Base-by-base conservation (phyloP, 441 rosid genomes). In the Erodium texanum region DNA sequence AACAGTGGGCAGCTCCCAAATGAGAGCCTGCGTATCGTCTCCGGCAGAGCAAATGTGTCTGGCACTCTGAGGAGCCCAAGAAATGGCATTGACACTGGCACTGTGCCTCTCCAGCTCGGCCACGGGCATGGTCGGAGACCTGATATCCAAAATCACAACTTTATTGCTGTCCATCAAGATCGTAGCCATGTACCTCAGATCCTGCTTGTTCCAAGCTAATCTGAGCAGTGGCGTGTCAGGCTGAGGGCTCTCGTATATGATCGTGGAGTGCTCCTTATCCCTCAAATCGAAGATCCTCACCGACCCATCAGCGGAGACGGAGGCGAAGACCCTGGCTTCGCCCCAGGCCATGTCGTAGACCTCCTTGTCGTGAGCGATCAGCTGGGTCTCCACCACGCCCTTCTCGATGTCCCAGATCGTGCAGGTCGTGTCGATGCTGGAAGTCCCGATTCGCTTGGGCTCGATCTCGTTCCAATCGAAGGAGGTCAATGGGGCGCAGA, bases 271-370 rank as follows among this genome's bases (percentile, higher is more conserved):
- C 45, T 93, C 98, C 68, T 93, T 93, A 50, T 93, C 98, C 27
- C 98, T 82, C 63, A 93, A 73, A 71, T 93, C 96, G 68, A 93
- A 93, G 65, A 93, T 83, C 71, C 97, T 76, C 1, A 93, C 97
- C 0, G 98, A 93, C 59, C 97, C 98, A 61, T 93, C 98, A 0
- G 98, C 97, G 0, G 98, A 93, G 54, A 93, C 97, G 0, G 97
- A 90, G 0, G 98, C 91, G 67, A 93, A 93, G 36, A 89, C 94
- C 80, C 91, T 83, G 22, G 96, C 90, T 68, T 90, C 98, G 0
- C 98, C 96, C 98, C 98, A 93, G 12, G 96, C 96, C 8, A 93
- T 89, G 70, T 93, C 98, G 69, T 93, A 90, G 6, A 93, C 97
- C 84, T 93, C 98, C 70, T 90, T 93, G 20, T 93, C 98, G 24